Conservation (phyloP, 768 basidiomycete species). For the Suillus alpinus region DNA sequence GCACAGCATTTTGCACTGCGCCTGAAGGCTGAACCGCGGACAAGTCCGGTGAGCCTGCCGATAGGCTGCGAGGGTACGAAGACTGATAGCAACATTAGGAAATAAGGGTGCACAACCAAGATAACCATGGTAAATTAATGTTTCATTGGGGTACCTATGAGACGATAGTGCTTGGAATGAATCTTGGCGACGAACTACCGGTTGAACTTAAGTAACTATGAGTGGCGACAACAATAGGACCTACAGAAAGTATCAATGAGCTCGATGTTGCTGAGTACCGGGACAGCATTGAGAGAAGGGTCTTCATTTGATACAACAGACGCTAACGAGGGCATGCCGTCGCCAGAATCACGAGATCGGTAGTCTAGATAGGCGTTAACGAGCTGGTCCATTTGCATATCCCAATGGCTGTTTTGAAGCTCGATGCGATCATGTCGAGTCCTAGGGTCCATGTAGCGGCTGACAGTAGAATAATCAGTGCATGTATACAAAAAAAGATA, state of each 20-base stretch:
- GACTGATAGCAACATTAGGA: constrained; percentile 14
- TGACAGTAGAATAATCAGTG: neutral
- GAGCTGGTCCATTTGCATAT: constrained; percentile 9
- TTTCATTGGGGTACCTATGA: constrained; percentile 14
- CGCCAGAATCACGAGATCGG: neutral
- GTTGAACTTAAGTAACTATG: neutral
- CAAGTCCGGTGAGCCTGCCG: constrained; percentile 23
- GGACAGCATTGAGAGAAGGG: neutral
- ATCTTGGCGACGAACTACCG: neutral
- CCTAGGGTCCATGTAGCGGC: neutral
- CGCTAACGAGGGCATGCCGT: neutral
- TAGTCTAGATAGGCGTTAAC: constrained; percentile 5
- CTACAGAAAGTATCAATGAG: constrained; percentile 1
- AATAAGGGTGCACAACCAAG: constrained; percentile 17
- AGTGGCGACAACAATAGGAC: neutral
- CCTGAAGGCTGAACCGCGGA: constrained; percentile 23
- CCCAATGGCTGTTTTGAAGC: constrained; percentile 19
- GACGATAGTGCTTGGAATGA: neutral
- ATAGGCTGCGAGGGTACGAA: constrained; percentile 20
- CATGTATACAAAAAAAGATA: neutral
- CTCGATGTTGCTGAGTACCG: neutral
- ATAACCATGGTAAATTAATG: constrained; percentile 19
- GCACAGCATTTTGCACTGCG: constrained; percentile 8
- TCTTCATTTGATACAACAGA: neutral
- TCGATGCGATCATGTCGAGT: constrained; percentile 13